phyloP scores from a whole-genome alignment of 2,329 filamentous ascomycete species.

The Penicillium sp. region DNA sequence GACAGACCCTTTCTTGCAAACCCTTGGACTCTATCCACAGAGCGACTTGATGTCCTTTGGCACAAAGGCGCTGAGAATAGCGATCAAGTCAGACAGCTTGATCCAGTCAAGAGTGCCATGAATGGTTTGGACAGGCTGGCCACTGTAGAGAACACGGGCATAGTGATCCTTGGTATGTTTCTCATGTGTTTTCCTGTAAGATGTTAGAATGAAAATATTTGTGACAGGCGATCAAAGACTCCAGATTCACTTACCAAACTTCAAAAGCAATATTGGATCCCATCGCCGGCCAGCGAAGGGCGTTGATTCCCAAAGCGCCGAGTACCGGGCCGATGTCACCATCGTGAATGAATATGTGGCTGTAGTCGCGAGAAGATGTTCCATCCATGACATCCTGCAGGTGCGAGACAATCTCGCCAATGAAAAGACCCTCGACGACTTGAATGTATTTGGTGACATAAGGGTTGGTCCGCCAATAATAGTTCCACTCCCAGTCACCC shows the following conservation, averaged over 20 bases:
- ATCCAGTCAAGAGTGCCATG: conserved; percentile 29
- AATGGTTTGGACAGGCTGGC: conserved; percentile 24
- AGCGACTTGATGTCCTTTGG: conserved; percentile 24
- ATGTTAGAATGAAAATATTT: not conserved
- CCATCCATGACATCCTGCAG: conserved; percentile 25
- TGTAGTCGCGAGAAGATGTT: conserved; percentile 23
- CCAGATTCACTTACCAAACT: conserved; percentile 26
- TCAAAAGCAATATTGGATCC: conserved; percentile 36
- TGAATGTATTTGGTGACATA: conserved; percentile 35
- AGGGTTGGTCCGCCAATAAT: conserved; percentile 34
- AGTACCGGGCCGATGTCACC: conserved; percentile 35
- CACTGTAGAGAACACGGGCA: conserved; percentile 29
- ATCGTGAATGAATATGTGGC: conserved; percentile 35
- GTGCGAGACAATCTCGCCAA: conserved; percentile 31
- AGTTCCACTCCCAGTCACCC: conserved; percentile 40
- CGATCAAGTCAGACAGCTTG: conserved; percentile 17
- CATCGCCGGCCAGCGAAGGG: conserved; percentile 38
- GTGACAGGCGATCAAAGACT: not conserved
- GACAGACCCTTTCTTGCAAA: not conserved
- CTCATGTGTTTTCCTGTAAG: conserved; percentile 8
- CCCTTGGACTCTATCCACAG: conserved; percentile 13
- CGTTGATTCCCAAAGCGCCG: conserved; percentile 31
- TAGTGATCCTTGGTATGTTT: conserved; percentile 9
- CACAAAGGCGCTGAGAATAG: conserved; percentile 24
- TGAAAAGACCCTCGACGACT: conserved; percentile 34